Percentiles rank a stretch among this genome's conserved stretches.
Conservation (phyloP, 441 rosid species). For the Corymbia calophylla region DNA sequence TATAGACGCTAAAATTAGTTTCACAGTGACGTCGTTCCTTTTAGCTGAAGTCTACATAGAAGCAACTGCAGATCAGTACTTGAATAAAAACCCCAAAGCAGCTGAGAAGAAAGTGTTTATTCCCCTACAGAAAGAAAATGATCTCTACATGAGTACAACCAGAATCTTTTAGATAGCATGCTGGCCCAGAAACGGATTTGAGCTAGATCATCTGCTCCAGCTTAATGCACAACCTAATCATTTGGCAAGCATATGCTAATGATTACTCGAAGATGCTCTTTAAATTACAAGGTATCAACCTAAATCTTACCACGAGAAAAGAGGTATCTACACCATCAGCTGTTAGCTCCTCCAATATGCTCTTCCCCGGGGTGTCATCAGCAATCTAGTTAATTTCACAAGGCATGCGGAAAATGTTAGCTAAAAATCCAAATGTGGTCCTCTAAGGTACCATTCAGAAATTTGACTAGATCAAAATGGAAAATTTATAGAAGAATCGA, state of each 20-base stretch:
- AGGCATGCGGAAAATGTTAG: background rate
- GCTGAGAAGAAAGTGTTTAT: background rate
- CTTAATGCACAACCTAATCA: background rate
- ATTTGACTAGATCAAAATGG: background rate
- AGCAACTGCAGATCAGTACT: background rate
- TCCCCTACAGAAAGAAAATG: background rate
- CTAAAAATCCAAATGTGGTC: background rate
- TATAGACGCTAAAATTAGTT: background rate
- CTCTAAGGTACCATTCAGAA: background rate
- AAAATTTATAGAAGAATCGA: background rate
- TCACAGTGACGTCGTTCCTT: background rate
- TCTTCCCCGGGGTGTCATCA: slow-evolving; percentile 60
- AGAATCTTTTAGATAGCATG: background rate
- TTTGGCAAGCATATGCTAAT: background rate
- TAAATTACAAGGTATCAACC: background rate
- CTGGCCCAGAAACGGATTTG: background rate
- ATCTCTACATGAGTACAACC: background rate
- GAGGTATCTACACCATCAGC: slow-evolving; percentile 75
- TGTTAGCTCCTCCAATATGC: slow-evolving; percentile 57
- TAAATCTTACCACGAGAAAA: slow-evolving; percentile 52
- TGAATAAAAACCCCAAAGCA: background rate
- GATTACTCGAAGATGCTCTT: background rate
- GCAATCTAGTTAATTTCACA: slow-evolving; percentile 40
- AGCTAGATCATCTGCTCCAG: background rate
- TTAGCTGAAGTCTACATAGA: background rate